Evolutionary conservation across 768 basidiomycete genomes (phyloP).

Genomic region (Leccinum sublutescens): DNA sequence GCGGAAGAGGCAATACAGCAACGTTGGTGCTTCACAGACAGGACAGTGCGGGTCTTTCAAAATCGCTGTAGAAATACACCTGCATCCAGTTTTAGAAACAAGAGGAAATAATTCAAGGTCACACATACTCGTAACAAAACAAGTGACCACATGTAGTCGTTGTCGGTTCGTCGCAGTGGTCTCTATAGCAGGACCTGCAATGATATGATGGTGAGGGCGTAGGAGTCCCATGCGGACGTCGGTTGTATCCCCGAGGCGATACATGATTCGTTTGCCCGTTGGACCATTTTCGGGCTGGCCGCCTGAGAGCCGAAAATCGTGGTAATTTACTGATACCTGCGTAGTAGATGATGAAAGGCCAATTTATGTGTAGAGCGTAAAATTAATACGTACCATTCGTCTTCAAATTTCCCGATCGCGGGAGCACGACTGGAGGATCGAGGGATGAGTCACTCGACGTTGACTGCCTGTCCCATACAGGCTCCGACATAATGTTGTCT

Average conservation of each 20-base stretch:
- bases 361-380: background rate
- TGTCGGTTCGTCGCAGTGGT: slow-evolving; percentile 53
- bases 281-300: slow-evolving; percentile 15
- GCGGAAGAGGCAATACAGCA: slow-evolving; percentile 56
- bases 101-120: background rate
- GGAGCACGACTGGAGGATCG: slow-evolving; percentile 21
- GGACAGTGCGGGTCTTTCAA: slow-evolving; percentile 50
- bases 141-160: slow-evolving; percentile 65
- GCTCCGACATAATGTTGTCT: slow-evolving; percentile 31
- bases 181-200: slow-evolving; percentile 49
- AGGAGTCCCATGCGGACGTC: slow-evolving; percentile 8
- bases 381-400: slow-evolving; percentile 20
- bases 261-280: slow-evolving; percentile 13
- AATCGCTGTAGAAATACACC: slow-evolving; percentile 53
- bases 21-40: slow-evolving; percentile 48
- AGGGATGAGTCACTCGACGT: slow-evolving; percentile 31
- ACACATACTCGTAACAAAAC: slow-evolving; percentile 49
- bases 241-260: slow-evolving; percentile 2
- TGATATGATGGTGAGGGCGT: slow-evolving; percentile 31
- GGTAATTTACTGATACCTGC: slow-evolving; percentile 32
- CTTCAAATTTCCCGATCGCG: slow-evolving; percentile 11
- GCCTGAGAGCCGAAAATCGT: slow-evolving; percentile 31
- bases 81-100: slow-evolving; percentile 21
- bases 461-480: slow-evolving; percentile 31
- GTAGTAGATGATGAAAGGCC: background rate